Base-by-base conservation (phyloP, 78 protist genomes). In the Speleostelium caveatum region DNA sequence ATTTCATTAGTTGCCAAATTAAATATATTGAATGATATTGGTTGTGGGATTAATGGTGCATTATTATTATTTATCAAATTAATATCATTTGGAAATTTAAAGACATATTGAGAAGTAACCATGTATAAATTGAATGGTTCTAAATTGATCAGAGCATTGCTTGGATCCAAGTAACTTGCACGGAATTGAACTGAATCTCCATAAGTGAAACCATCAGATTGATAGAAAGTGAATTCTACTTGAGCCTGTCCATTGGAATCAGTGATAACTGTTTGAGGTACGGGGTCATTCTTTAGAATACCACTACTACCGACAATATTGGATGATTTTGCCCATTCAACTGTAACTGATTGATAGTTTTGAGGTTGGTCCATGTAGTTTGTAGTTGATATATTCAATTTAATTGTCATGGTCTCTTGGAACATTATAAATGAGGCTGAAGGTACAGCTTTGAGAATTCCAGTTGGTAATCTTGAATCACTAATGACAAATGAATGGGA, bases 401-500 rank as follows among this genome's bases (percentile, higher is more conserved):
- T 32, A 45, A 83, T 28, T 8, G 68, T 41, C 5, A 53, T 19
- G 26, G 42, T 56, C 2, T 16, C 68, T 33, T 32, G 10, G 10
- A 32, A 69, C 33, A 10, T 42, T 26, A 83, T 30, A 49, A 21
- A 83, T 39, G 55, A 39, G 24, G 38, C n/a, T n/a, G 55, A 59
- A 22, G 14, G 16, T 24, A 21, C 24, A 0, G 69, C 19, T 17
- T 39, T 28, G 3, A 83, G 17, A 21, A 39, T 42, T 12, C 80
- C 91, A 69, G 80, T 56, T 59, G 91, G 91, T 26, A 83, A 35
- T 56, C 79, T 73, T 45, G 79, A 71, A 69, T 83, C 91, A 30
- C 66, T 41, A 45, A 83, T 53, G 14, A 69, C 32, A 1, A 83
- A n/a, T 55, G 19, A 39, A 28, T 41, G 51, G 17, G 12, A 35